A percentile compares a stretch with the other conserved stretches of the same genome.
These are phyloP conservation scores for Leccinum aurantiacum DNA, from an alignment of 768 basidiomycete species.

Conservation along the genomic window DNA sequence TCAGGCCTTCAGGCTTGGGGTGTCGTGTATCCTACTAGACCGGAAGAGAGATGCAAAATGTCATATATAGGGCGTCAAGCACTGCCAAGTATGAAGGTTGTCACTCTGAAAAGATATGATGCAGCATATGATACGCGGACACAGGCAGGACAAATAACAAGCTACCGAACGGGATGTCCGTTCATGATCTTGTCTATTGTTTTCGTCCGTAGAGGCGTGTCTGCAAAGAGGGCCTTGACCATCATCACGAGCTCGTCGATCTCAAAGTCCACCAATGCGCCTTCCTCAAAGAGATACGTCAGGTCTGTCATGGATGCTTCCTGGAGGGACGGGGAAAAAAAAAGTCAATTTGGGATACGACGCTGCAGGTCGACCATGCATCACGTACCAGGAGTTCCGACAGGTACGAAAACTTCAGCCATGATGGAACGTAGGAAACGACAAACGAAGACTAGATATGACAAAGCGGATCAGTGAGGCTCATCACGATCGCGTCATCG, in stretches of 20 bases:
- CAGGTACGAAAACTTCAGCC: slow-evolving; percentile 94
- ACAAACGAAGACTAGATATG: slow-evolving; percentile 65
- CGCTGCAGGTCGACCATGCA: slow-evolving; percentile 10
- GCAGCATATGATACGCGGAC: slow-evolving; percentile 2
- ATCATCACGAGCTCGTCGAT: slow-evolving; percentile 78
- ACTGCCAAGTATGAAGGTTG: not conserved
- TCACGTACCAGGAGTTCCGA: slow-evolving; percentile 80
- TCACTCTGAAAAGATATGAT: not conserved
- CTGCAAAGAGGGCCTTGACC: slow-evolving; percentile 86
- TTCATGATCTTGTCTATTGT: slow-evolving; percentile 73
- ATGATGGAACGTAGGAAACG: slow-evolving; percentile 83
- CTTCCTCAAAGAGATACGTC: slow-evolving; percentile 87
- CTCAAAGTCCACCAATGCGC: slow-evolving; percentile 87
- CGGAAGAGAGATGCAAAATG: not conserved
- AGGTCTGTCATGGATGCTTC: slow-evolving; percentile 92
- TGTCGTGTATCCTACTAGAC: not conserved
- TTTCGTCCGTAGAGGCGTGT: slow-evolving; percentile 75
- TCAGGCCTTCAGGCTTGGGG: not conserved
- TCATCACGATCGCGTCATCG: not conserved
- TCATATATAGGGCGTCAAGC: slow-evolving; percentile 15
- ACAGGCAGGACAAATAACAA: not conserved
- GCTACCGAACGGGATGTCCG: slow-evolving; percentile 50
- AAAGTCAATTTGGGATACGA: slow-evolving; percentile 3
- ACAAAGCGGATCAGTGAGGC: not conserved
- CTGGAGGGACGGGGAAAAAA: slow-evolving; percentile 38